These are phyloP conservation scores for Jacaranda copaia DNA, from an alignment of 257 asterid genomes.

Conservation along the genomic window DNA sequence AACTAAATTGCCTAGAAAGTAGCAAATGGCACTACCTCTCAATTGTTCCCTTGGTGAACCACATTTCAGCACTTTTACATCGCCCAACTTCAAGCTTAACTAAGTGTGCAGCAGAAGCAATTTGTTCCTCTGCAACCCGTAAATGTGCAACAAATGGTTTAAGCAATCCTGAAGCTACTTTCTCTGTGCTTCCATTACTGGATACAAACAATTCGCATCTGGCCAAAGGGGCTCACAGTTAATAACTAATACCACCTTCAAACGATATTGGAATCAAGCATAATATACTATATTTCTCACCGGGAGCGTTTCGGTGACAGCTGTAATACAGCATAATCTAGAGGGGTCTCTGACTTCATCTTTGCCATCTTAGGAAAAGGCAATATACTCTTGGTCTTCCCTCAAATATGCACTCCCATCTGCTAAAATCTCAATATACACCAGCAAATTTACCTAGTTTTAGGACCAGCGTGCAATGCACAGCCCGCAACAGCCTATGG, in stretches of 20 bases:
- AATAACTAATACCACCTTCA: conserved; percentile 32
- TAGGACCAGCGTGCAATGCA: conserved; percentile 12
- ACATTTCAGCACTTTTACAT: conserved; percentile 55
- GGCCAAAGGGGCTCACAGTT: conserved; percentile 43
- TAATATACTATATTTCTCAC: conserved; percentile 45
- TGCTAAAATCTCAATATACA: conserved; percentile 11
- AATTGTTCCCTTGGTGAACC: conserved; percentile 95
- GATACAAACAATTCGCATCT: conserved; percentile 92
- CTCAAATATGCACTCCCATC: conserved; percentile 49
- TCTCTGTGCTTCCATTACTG: conserved; percentile 79
- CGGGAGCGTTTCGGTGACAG: conserved; percentile 80
- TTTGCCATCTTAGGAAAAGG: conserved; percentile 39
- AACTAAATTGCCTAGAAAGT: conserved; percentile 21
- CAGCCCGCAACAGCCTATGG: conserved; percentile 24
- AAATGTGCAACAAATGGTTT: conserved; percentile 89
- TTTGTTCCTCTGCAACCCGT: conserved; percentile 78
- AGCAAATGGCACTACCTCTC: conserved; percentile 68
- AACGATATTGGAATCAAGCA: conserved; percentile 21
- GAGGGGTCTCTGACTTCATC: conserved; percentile 71
- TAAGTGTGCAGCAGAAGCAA: conserved; percentile 63
- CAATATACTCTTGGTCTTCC: conserved; percentile 36
- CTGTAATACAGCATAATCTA: conserved; percentile 89
- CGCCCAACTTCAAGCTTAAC: conserved; percentile 82
- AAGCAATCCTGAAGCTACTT: conserved; percentile 91
- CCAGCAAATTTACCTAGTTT: background rate